Conservation (phyloP, 305 asterid species). For the Fraxinus platypoda region DNA sequence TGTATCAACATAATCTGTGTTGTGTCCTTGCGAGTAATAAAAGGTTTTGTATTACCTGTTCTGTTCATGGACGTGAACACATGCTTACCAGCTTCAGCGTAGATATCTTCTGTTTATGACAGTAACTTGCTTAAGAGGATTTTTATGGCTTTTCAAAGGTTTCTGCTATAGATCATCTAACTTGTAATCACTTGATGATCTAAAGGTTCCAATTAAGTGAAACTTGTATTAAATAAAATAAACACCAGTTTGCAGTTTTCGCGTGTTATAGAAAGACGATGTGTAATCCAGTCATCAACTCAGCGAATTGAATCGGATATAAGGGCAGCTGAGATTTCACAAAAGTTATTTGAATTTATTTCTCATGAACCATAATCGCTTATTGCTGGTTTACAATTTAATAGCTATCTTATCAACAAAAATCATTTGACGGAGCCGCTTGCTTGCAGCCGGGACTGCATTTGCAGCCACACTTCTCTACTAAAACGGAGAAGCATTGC, state of each 20-base stretch:
- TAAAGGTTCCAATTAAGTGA: background rate
- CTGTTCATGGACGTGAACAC: background rate
- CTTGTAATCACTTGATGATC: background rate
- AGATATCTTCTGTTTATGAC: background rate
- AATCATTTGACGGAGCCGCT: background rate
- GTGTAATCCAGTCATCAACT: background rate
- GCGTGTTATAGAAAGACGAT: background rate
- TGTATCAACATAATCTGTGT: background rate
- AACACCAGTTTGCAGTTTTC: background rate
- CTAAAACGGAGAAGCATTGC: constrained; percentile 57
- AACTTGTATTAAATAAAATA: background rate
- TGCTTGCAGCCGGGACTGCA: constrained; percentile 32
- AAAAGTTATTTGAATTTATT: background rate
- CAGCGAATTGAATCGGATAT: background rate
- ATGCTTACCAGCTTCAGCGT: background rate
- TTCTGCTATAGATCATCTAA: background rate
- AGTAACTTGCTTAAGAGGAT: background rate
- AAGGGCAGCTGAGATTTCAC: background rate
- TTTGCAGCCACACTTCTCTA: constrained; percentile 56
- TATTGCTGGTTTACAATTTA: no score
- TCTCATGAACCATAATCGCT: background rate
- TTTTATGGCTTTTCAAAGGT: background rate
- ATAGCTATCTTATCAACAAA: background rate
- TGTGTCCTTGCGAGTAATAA: background rate
- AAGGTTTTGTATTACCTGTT: background rate